Evolutionary conservation across 768 basidiomycete genomes (phyloP).

Genomic region (Lentinula raphanica): DNA sequence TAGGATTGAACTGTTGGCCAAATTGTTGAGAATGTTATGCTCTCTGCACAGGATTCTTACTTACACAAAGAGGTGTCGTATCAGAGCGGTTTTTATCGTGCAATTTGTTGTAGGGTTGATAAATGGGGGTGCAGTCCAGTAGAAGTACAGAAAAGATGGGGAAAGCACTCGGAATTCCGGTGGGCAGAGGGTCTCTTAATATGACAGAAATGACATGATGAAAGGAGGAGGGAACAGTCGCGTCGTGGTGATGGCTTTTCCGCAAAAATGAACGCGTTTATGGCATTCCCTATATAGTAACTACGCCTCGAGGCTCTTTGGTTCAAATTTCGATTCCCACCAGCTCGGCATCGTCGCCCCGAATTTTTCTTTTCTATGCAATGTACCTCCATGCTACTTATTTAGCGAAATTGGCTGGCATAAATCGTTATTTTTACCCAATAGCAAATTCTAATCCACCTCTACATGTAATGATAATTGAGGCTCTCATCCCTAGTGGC

Average conservation of each 20-base stretch:
- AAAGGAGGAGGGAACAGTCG: background rate
- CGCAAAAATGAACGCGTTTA: background rate
- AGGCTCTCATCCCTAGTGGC: background rate
- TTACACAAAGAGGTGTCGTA: slow-evolving; percentile 1
- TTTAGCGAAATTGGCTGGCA: too few species aligned
- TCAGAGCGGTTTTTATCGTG: background rate
- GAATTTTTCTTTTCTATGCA: background rate
- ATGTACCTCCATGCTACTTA: too few species aligned
- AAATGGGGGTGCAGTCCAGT: background rate
- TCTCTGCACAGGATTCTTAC: background rate
- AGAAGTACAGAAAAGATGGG: slow-evolving; percentile 1
- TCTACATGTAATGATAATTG: background rate
- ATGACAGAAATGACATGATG: slow-evolving; percentile 1
- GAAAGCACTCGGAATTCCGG: background rate
- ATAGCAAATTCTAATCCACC: background rate
- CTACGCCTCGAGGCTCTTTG: background rate
- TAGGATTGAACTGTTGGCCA: background rate
- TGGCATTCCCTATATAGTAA: background rate
- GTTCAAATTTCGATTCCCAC: background rate
- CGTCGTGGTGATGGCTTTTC: background rate
- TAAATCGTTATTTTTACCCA: background rate
- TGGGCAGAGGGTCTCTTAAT: background rate
- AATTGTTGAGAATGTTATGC: background rate
- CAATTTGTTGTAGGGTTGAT: background rate
- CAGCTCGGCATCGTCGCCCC: background rate